Evolutionary conservation across 1,284 basidiomycete genomes (phyloP).

Genomic region (Austroboletus niveus): DNA sequence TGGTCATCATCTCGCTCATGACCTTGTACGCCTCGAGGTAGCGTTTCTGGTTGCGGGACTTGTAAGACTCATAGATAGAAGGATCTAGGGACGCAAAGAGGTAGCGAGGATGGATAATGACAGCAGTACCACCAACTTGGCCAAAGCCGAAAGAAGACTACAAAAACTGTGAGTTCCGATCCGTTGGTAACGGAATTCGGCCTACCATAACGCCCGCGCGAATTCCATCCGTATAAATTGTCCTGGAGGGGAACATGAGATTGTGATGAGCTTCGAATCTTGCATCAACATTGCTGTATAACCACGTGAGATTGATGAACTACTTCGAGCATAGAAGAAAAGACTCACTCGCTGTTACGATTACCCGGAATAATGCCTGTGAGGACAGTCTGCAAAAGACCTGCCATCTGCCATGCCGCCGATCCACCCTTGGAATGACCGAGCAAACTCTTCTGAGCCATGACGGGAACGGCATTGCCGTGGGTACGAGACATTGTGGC

Average conservation of each 20-base stretch:
- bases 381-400: slow-evolving; percentile 84
- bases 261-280: slow-evolving; percentile 88
- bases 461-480: slow-evolving; percentile 94
- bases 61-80: slow-evolving; percentile 75
- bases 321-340: slow-evolving; percentile 19
- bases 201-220: slow-evolving; percentile 84
- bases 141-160: slow-evolving; percentile 98
- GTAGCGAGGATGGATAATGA: slow-evolving; percentile 90
- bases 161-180: slow-evolving; percentile 2
- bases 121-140: slow-evolving; percentile 93
- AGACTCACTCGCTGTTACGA: slow-evolving; percentile 84
- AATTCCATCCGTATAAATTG: slow-evolving; percentile 91
- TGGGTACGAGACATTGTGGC: slow-evolving; percentile 82
- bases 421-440: slow-evolving; percentile 97
- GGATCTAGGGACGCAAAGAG: slow-evolving; percentile 83
- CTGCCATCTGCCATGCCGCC: slow-evolving; percentile 96
- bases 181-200: background rate
- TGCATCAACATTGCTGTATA: slow-evolving; percentile 82
- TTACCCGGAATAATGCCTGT: slow-evolving; percentile 96
- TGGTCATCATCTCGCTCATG: slow-evolving; percentile 94
- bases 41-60: slow-evolving; percentile 64
- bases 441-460: slow-evolving; percentile 96
- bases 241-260: slow-evolving; percentile 96
- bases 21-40: slow-evolving; percentile 84
- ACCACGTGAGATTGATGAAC: background rate